These are phyloP conservation scores for Populus tremula DNA, from an alignment of 345 rosid species.

Conservation along the genomic window DNA sequence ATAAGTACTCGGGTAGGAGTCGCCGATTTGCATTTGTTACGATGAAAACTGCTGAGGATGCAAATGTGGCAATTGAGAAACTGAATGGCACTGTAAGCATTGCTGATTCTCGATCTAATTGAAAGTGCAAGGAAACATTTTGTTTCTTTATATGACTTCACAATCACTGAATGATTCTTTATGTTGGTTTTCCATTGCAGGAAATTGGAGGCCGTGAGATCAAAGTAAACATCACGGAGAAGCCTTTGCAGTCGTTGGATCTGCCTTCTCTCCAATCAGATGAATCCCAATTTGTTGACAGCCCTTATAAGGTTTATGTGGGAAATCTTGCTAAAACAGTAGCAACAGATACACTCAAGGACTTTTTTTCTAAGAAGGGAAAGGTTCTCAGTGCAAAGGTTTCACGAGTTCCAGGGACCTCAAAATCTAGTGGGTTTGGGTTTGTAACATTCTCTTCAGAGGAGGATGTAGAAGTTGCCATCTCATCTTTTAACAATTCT, in stretches of 20 bases:
- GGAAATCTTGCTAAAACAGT: conserved; percentile 92
- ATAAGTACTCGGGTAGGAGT: conserved; percentile 71
- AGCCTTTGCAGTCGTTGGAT: conserved; percentile 52
- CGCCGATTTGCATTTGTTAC: conserved; percentile 85
- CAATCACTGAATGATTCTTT: background rate
- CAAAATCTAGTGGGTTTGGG: conserved; percentile 80
- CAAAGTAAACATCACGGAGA: conserved; percentile 82
- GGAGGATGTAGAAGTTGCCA: conserved; percentile 73
- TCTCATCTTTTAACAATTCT: conserved; percentile 61
- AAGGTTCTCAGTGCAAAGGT: conserved; percentile 80
- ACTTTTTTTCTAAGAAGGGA: conserved; percentile 64
- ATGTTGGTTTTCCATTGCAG: conserved; percentile 31
- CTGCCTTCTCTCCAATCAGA: conserved; percentile 54
- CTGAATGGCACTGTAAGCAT: conserved; percentile 70
- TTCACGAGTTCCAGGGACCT: conserved; percentile 76
- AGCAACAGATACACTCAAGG: conserved; percentile 56
- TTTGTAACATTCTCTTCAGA: conserved; percentile 80
- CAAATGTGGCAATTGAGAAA: conserved; percentile 71
- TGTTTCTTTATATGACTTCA: background rate
- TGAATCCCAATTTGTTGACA: conserved; percentile 64
- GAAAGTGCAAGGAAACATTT: background rate
- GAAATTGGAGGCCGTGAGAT: conserved; percentile 75
- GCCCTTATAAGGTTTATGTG: conserved; percentile 71
- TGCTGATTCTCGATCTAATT: background rate
- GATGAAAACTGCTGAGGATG: conserved; percentile 84